phyloP scores from a whole-genome alignment of 768 basidiomycete species.

The Stropharia rugosoannulata region DNA sequence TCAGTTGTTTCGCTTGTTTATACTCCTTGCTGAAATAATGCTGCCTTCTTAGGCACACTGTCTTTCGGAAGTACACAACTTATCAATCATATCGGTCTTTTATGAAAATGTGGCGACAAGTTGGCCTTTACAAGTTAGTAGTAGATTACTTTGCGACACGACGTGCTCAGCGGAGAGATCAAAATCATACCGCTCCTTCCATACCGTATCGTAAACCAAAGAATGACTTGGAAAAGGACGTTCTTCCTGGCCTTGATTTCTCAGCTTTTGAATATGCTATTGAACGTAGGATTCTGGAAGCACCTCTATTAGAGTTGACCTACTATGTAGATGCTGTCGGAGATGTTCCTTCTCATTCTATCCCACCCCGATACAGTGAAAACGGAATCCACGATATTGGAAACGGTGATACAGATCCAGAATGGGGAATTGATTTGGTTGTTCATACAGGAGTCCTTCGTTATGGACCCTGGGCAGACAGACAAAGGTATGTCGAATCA shows the following conservation, averaged over 20 bases:
- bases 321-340: conserved; percentile 90
- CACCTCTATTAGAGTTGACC: conserved; percentile 71
- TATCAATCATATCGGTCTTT: conserved; percentile 40
- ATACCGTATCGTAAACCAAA: conserved; percentile 23
- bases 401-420: conserved; percentile 84
- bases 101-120: conserved; percentile 54
- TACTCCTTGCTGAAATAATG: neutral
- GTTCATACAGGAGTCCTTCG: conserved; percentile 73
- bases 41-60: conserved; percentile 27
- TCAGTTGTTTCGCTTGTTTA: conserved; percentile 20
- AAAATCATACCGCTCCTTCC: conserved; percentile 12
- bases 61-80: conserved; percentile 25
- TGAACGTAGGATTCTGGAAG: conserved; percentile 79
- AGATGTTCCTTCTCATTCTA: conserved; percentile 50
- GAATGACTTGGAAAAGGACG: conserved; percentile 49
- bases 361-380: conserved; percentile 16
- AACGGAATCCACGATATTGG: conserved; percentile 67
- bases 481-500: conserved; percentile 62
- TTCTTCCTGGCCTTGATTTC: conserved; percentile 55
- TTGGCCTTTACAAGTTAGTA: conserved; percentile 42
- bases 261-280: conserved; percentile 79
- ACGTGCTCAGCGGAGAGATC: conserved; percentile 26
- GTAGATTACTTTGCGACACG: conserved; percentile 32
- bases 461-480: conserved; percentile 97
- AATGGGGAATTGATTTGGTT: conserved; percentile 90